These are phyloP conservation scores for Vicia villosa DNA, from an alignment of 306 rosid species.

Conservation along the genomic window DNA sequence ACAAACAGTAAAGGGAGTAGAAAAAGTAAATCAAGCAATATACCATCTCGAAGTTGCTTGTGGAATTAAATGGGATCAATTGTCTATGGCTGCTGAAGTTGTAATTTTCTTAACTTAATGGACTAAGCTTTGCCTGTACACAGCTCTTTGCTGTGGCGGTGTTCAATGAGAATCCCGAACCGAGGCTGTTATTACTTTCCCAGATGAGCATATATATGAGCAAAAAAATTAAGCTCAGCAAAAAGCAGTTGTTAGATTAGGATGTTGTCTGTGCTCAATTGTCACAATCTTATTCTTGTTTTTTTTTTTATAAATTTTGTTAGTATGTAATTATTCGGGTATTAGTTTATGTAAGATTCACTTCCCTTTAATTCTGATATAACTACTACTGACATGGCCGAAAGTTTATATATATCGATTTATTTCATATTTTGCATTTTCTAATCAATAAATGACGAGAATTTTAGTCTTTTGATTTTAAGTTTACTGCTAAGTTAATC, in stretches of 20 bases:
- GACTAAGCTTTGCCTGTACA: slow-evolving; percentile 17
- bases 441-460: slow-evolving; percentile 45
- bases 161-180: slow-evolving; percentile 23
- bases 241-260: slow-evolving; percentile 36
- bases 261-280: slow-evolving; percentile 33
- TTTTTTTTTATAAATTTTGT: neutral
- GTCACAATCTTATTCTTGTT: slow-evolving; percentile 19
- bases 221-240: slow-evolving; percentile 37
- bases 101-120: slow-evolving; percentile 35
- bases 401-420: slow-evolving; percentile 39
- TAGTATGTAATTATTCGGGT: slow-evolving; percentile 43
- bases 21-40: slow-evolving; percentile 29
- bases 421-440: slow-evolving; percentile 48
- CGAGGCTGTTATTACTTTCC: slow-evolving; percentile 27
- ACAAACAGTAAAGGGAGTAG: slow-evolving; percentile 16
- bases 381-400: slow-evolving; percentile 38
- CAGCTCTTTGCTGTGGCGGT: slow-evolving; percentile 23
- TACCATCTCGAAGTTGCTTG: slow-evolving; percentile 33
- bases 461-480: slow-evolving; percentile 1
- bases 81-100: slow-evolving; percentile 31
- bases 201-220: slow-evolving; percentile 35
- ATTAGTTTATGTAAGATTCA: slow-evolving; percentile 37
- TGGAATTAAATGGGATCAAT: slow-evolving; percentile 32
- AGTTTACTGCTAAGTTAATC: neutral
- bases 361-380: slow-evolving; percentile 21